Base-by-base conservation (phyloP, 2,329 filamentous ascomycete genomes). In the Mollisia scopiformis region DNA sequence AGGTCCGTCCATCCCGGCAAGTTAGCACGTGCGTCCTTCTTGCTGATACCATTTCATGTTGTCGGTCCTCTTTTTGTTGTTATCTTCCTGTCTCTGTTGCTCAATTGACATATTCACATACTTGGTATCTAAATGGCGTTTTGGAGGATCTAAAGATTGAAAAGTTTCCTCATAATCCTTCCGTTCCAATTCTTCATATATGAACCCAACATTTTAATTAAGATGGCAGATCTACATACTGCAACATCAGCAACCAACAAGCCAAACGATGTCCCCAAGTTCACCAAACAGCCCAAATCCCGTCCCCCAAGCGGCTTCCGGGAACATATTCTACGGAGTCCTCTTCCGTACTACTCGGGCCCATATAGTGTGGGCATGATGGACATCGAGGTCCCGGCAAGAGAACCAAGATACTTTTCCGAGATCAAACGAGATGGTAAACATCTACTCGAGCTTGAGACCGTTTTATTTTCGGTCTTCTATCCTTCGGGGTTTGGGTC, bases 401-500 rank as follows among this genome's bases (percentile, higher is more conserved):
- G 76, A 35, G 67, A 78, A 19, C 81, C 82, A 1, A 73, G 78
- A 35, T 69, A 75, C 0, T 81, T 84, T 65, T 82, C 81, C 1
- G 69, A 82, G 57, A 84, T 84, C 58, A 82, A 75, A 33, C 75
- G 82, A 37, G 64, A 81, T 27, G 74, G 79, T 55, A 73, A 75
- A 57, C 78, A 81, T 63, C 62, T 84, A 7, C 71, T 86, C 14
- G 75, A 83, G 56, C 73, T 85, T 14, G 79, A 86, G 54, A 89
- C 87, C 0, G 84, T 89, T 8, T 77, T 89, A 4, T 83, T 89
- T 73, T 83, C 83, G 0, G 73, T 89, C n/a, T 90, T 86, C 72
- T 90, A 90, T 70, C 87, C 87, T 1, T 81, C 83, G 47, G 79
- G 81, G 19, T 69, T 82, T 58, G 78, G 76, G 7, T 73, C 72